A percentile compares a stretch with the other conserved stretches of the same genome.
Evolutionary conservation across 2,329 filamentous ascomycete species (phyloP).

Genomic region (Fusarium zealandicum): DNA sequence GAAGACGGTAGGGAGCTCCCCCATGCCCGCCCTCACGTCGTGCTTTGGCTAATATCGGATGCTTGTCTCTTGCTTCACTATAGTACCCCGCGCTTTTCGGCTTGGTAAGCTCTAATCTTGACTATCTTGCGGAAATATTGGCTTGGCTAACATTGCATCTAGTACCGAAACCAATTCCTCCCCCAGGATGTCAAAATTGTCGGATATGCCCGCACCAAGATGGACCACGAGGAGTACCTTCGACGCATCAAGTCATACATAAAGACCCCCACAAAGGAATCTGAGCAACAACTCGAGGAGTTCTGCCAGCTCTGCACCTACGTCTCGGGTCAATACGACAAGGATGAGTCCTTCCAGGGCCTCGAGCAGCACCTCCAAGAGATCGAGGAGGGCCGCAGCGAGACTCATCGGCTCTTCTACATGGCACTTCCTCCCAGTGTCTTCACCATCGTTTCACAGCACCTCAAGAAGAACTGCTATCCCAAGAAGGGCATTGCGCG

Average conservation of each 20-base stretch:
- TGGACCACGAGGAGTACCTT: constrained; percentile 96
- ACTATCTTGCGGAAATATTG: neutral
- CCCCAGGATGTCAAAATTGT: constrained; percentile 96
- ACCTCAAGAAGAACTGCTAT: constrained; percentile 97
- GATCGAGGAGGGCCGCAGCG: constrained; percentile 80
- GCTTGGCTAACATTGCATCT: constrained; percentile 23
- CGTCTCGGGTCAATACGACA: constrained; percentile 95
- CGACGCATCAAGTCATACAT: constrained; percentile 96
- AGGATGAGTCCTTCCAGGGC: constrained; percentile 90
- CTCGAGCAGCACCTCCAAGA: constrained; percentile 86
- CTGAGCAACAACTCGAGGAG: constrained; percentile 91
- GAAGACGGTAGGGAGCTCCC: constrained; percentile 79
- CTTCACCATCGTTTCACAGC: constrained; percentile 96
- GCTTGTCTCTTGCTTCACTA: constrained; percentile 24
- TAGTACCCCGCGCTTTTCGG: constrained; percentile 97
- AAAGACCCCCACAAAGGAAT: constrained; percentile 97
- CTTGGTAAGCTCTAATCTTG: constrained; percentile 71
- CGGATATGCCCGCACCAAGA: constrained; percentile 99
- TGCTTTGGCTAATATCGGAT: constrained; percentile 36
- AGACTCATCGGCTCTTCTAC: constrained; percentile 96
- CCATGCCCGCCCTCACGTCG: constrained; percentile 18
- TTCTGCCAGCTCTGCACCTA: constrained; percentile 92
- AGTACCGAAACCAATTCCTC: constrained; percentile 99
- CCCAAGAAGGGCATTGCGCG: constrained; percentile 88
- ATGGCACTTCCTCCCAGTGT: constrained; percentile 98